A percentile compares a stretch with the other conserved stretches of the same genome.
Evolutionary conservation across 129 eudicot species (phyloP).

Genomic region (Flaveria robusta): DNA sequence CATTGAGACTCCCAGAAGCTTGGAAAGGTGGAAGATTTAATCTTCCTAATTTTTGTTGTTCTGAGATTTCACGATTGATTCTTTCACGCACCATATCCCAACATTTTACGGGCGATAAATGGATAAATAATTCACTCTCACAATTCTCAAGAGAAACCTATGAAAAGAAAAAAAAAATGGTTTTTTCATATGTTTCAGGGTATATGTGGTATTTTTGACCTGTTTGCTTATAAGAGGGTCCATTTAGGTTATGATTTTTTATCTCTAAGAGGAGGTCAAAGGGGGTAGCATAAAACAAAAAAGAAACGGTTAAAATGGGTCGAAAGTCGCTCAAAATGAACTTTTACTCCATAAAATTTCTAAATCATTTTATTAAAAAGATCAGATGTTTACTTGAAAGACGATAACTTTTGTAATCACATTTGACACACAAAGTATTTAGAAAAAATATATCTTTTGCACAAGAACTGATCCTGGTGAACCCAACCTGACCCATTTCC

Average conservation of each 20-base stretch:
- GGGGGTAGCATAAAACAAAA: not conserved
- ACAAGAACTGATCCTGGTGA: not conserved
- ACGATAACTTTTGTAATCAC: not conserved
- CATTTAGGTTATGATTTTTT: not conserved
- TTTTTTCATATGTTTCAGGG: not conserved
- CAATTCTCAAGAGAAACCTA: slow-evolving; percentile 70
- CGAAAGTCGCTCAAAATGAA: not conserved
- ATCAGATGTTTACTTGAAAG: not conserved
- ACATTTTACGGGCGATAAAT: slow-evolving; percentile 65
- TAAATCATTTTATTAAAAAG: not conserved
- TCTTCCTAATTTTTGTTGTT: slow-evolving; percentile 69
- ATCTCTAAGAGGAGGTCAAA: not conserved
- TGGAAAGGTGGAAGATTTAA: slow-evolving; percentile 73
- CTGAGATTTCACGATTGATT: slow-evolving; percentile 68
- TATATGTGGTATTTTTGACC: not conserved
- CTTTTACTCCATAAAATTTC: not conserved
- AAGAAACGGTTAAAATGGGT: not conserved
- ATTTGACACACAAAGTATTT: not conserved
- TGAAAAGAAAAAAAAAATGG: not conserved
- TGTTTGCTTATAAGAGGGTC: not conserved
- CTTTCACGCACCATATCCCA: slow-evolving; percentile 98
- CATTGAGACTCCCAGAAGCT: slow-evolving; percentile 83
- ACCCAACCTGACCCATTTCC: not conserved
- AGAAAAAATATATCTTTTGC: not conserved
- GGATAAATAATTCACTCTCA: slow-evolving; percentile 70